Percentiles rank a stretch among this genome's conserved stretches.
Evolutionary conservation across 2,329 filamentous ascomycete species (phyloP).

Genomic region (Cylindrodendrum hubeiense): DNA sequence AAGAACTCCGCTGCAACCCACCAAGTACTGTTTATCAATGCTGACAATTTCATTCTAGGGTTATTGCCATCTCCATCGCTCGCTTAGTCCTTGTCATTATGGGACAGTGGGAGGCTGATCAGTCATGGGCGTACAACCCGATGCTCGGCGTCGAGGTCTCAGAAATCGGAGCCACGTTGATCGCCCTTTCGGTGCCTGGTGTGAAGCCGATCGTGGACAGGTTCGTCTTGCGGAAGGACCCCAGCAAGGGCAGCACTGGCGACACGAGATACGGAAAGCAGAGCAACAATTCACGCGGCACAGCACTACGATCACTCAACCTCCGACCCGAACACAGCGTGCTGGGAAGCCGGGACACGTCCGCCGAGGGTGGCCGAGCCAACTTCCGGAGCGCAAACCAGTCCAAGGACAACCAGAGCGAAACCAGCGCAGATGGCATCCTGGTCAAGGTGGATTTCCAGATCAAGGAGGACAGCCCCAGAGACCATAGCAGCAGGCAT

Average conservation of each 20-base stretch:
- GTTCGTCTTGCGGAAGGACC: constrained; percentile 44
- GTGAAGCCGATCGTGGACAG: constrained; percentile 61
- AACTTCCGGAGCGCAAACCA: constrained; percentile 35
- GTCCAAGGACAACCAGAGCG: constrained; percentile 39
- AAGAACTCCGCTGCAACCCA: constrained; percentile 38
- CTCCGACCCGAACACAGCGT: constrained; percentile 47
- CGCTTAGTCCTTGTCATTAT: constrained; percentile 61
- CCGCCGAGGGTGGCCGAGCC: constrained; percentile 36
- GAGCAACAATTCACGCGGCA: constrained; percentile 38
- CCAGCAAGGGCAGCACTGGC: constrained; percentile 32
- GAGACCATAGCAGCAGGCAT: not conserved
- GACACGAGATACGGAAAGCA: constrained; percentile 41
- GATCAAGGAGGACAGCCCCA: constrained; percentile 44
- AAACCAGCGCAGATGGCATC: constrained; percentile 47
- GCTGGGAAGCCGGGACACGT: constrained; percentile 43
- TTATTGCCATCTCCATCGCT: constrained; percentile 61
- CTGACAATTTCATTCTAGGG: constrained; percentile 47
- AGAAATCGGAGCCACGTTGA: constrained; percentile 63
- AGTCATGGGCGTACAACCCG: constrained; percentile 64
- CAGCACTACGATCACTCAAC: constrained; percentile 47
- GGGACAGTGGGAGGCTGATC: constrained; percentile 60
- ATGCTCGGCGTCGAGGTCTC: constrained; percentile 63
- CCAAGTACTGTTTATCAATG: not conserved
- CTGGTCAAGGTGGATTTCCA: constrained; percentile 53
- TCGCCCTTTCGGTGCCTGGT: constrained; percentile 63